These are phyloP conservation scores for Sonneratia alba DNA, from an alignment of 345 rosid genomes.

Conservation along the genomic window DNA sequence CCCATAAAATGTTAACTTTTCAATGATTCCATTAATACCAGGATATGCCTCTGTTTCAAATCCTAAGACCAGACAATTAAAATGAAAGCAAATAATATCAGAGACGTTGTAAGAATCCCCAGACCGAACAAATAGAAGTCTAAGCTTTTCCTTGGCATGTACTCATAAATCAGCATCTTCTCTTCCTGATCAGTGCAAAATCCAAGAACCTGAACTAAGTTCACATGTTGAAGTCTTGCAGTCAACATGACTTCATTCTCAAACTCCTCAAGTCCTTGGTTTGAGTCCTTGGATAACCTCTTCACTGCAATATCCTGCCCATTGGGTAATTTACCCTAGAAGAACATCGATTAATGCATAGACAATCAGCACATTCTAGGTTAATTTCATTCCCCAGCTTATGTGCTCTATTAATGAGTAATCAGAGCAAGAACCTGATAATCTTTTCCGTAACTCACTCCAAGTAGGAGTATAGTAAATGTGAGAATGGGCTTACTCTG, in stretches of 20 bases:
- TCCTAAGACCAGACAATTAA: neutral
- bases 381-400: neutral
- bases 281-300: constrained; percentile 28
- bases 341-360: neutral
- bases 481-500: neutral
- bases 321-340: constrained; percentile 18
- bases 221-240: constrained; percentile 34
- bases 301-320: constrained; percentile 40
- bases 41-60: neutral
- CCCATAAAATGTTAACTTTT: neutral
- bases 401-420: neutral
- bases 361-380: neutral
- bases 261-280: constrained; percentile 33
- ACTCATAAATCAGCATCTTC: constrained; percentile 34
- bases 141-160: constrained; percentile 27
- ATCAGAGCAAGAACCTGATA: neutral
- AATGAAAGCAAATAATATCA: neutral
- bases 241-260: constrained; percentile 29
- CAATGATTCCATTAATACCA: too few relatives aligned
- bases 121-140: constrained; percentile 27
- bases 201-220: constrained; percentile 27
- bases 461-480: neutral
- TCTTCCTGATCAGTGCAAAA: constrained; percentile 27
- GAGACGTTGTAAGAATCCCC: neutral
- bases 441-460: neutral